Evolutionary conservation across 495 filamentous ascomycete species (phyloP).

Genomic region (Echria macrotheca): DNA sequence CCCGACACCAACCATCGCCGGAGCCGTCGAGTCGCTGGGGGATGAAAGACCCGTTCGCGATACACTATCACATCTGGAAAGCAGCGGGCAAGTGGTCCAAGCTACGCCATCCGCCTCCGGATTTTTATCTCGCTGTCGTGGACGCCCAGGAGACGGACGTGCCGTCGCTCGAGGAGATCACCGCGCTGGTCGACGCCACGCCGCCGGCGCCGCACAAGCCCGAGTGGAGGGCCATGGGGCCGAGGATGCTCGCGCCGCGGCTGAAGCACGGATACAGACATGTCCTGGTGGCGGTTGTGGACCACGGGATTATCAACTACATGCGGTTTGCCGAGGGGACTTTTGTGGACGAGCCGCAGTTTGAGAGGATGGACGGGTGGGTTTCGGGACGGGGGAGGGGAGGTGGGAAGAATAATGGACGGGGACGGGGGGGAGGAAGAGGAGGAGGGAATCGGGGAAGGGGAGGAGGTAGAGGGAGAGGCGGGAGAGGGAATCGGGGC

Average conservation of each 20-base stretch:
- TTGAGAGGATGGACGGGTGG: constrained; percentile 42
- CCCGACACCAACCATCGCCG: constrained; percentile 52
- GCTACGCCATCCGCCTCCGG: constrained; percentile 63
- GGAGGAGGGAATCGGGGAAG: background rate
- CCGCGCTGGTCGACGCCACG: constrained; percentile 59
- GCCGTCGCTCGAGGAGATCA: constrained; percentile 66
- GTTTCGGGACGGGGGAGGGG: constrained; percentile 32
- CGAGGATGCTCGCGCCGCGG: constrained; percentile 51
- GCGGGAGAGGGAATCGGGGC: background rate
- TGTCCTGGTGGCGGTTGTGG: constrained; percentile 80
- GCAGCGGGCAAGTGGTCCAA: constrained; percentile 62
- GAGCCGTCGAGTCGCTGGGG: constrained; percentile 16
- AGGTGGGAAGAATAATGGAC: background rate
- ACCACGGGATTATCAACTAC: constrained; percentile 85
- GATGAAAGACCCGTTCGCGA: constrained; percentile 52
- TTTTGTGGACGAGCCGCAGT: constrained; percentile 72
- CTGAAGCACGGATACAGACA: constrained; percentile 80
- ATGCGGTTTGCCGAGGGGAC: constrained; percentile 71
- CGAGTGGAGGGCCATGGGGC: constrained; percentile 45
- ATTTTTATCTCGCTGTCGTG: constrained; percentile 77
- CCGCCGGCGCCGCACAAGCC: constrained; percentile 57
- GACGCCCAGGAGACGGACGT: constrained; percentile 65
- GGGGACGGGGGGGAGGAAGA: constrained; percentile 29
- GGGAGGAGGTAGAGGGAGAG: constrained; percentile 2
- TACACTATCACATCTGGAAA: constrained; percentile 78